Evolutionary conservation across 1,284 basidiomycete genomes (phyloP).

Genomic region (Sanghuangporus sanghuang): DNA sequence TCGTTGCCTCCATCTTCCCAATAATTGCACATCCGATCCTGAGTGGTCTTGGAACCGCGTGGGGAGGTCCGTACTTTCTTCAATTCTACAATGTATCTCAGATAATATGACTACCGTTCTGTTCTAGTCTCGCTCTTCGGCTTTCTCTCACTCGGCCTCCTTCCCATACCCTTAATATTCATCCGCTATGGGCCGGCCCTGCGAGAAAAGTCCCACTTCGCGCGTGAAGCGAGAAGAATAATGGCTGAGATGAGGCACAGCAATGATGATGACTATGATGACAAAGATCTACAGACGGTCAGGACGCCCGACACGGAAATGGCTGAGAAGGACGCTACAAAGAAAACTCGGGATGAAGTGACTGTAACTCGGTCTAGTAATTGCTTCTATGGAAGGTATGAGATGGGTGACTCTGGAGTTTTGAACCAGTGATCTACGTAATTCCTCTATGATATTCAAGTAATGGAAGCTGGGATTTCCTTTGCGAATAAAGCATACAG

Average conservation of each 20-base stretch:
- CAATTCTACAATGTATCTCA: not conserved
- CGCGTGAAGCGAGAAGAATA: constrained; percentile 20
- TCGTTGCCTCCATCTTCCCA: constrained; percentile 25
- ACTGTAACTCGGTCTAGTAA: not conserved
- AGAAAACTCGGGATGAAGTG: too few species aligned
- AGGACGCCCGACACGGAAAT: not conserved
- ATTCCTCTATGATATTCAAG: too few species aligned
- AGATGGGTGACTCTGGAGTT: too few species aligned
- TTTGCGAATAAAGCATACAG: too few species aligned
- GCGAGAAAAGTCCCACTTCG: constrained; percentile 24
- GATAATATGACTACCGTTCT: too few species aligned
- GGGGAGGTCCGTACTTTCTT: constrained; percentile 23
- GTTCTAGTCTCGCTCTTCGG: constrained; percentile 25
- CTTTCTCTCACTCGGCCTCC: constrained; percentile 24
- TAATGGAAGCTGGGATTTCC: too few species aligned
- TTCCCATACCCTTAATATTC: constrained; percentile 27
- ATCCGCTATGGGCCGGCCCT: constrained; percentile 24
- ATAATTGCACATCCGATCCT: constrained; percentile 24
- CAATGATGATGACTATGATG: not conserved
- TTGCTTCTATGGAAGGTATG: not conserved
- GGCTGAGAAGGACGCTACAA: not conserved
- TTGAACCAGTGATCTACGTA: too few species aligned
- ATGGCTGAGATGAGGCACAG: not conserved
- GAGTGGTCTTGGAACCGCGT: constrained; percentile 24
- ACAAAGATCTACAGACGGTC: not conserved